Base-by-base conservation (phyloP, 208 protist genomes). In the Crithidia thermophila region DNA sequence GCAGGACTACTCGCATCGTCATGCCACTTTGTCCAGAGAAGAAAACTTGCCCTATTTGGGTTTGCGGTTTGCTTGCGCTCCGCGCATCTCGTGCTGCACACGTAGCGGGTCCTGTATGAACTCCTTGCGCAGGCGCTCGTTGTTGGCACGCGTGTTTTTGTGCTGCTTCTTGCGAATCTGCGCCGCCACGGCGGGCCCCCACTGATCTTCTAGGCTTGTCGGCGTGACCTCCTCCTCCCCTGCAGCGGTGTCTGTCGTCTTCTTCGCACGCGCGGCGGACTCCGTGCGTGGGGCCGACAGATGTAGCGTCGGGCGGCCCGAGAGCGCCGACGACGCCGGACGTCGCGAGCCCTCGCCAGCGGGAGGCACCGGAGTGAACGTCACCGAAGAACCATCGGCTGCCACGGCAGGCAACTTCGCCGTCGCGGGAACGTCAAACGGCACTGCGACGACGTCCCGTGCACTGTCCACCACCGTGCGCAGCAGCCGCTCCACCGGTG, bases 111-210 rank as follows among this genome's bases (percentile, higher is more conserved):
- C 85, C 7, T 55, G 72, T 18, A 90, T 57, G 52, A 90, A 93
- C 42, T 94, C 84, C 28, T 85, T 58, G 9, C 75, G 79, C 57
- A 87, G 36, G 20, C 82, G 66, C 61, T 94, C 67, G 23, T 86
- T 58, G 30, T 81, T 81, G 6, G 76, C 75, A 10, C 75, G 67
- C 3, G 82, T 47, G 53, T 81, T 81, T 63, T 94, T 93, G 50
- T 84, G 80, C n/a, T 92, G 79, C 65, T 84, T 87, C 72, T 85
- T 91, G 16, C 72, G 67, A 21, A 96, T 72, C 47, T 84, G 81
- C 39, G 72, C 75, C 13, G 77, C 80, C 18, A 94, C 81, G 11
- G 68, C 42, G 11, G 77, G 63, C 0, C 87, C 85, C 88, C 86
- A 94, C 53, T 82, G 67, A 0, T 75, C 72, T 13, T 77, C 70